Evolutionary conservation across 805 yeast species (phyloP).

Genomic region (Starmerella khaoyaiensis): DNA sequence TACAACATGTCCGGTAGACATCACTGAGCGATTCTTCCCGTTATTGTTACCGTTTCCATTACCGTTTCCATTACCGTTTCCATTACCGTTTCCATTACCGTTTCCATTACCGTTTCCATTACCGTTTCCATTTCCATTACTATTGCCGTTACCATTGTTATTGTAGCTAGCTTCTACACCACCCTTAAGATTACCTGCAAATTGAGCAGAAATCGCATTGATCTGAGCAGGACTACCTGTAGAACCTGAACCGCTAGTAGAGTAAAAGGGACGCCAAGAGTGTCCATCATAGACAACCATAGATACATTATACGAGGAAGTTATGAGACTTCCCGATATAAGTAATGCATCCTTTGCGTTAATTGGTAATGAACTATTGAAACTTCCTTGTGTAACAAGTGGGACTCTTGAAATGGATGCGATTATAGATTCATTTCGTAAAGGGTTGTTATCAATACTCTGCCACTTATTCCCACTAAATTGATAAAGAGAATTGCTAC

Average conservation of each 20-base stretch:
- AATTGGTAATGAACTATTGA: slow-evolving; percentile 4
- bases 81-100: too few relatives aligned
- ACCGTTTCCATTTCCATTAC: too few relatives aligned
- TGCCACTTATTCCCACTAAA: slow-evolving; percentile 8
- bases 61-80: too few relatives aligned
- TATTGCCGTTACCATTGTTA: too few relatives aligned
- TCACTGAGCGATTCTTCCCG: too few relatives aligned
- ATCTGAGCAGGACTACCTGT: slow-evolving; percentile 19
- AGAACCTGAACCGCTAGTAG: slow-evolving; percentile 17
- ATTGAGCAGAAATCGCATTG: slow-evolving; percentile 27
- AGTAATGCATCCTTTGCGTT: slow-evolving; percentile 37
- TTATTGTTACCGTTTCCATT: too few relatives aligned
- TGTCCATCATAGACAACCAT: slow-evolving; percentile 55
- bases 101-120: too few relatives aligned
- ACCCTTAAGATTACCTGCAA: slow-evolving; percentile 13
- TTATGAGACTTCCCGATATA: slow-evolving; percentile 43
- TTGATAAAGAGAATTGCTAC: background rate
- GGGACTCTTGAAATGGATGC: slow-evolving; percentile 7
- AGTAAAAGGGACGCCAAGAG: slow-evolving; percentile 50
- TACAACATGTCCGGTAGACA: slow-evolving; percentile 51
- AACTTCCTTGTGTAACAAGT: background rate
- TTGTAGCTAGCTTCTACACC: slow-evolving; percentile 6
- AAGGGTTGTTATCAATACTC: slow-evolving; percentile 1
- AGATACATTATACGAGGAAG: slow-evolving; percentile 32
- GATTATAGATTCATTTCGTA: slow-evolving; percentile 1